Percentiles rank a stretch among this genome's conserved stretches.
Evolutionary conservation across 768 basidiomycete species (phyloP).

Genomic region (Tricholoma furcatifolium): DNA sequence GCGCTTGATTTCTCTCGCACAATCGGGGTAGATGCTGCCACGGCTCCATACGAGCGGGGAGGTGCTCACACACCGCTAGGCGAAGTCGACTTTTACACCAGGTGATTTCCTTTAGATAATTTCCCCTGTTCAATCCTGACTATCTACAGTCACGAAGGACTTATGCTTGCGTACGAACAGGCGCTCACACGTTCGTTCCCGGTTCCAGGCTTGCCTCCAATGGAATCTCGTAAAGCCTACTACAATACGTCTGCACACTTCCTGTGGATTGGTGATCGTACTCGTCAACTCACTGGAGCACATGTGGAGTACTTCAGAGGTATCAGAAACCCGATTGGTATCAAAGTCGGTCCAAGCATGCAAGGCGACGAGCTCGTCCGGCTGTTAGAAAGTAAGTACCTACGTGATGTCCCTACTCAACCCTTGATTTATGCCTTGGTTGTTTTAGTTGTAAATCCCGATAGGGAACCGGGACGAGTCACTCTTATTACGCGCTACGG

Average conservation of each 20-base stretch:
- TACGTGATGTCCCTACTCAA: background rate
- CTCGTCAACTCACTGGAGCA: constrained; percentile 86
- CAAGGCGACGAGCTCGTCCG: constrained; percentile 68
- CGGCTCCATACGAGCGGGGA: constrained; percentile 64
- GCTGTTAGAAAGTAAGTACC: constrained; percentile 67
- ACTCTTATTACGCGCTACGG: constrained; percentile 95
- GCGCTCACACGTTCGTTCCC: constrained; percentile 79
- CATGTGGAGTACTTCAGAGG: constrained; percentile 96
- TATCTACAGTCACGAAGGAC: constrained; percentile 76
- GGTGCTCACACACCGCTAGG: constrained; percentile 71
- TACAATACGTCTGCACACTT: constrained; percentile 96
- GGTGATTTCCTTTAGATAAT: constrained; percentile 38
- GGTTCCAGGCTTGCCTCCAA: constrained; percentile 21
- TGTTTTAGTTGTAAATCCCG: constrained; percentile 77
- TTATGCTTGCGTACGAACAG: constrained; percentile 91
- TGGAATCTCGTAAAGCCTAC: constrained; percentile 37
- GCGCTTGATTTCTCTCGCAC: constrained; percentile 92
- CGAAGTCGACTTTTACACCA: constrained; percentile 93
- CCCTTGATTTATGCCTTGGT: background rate
- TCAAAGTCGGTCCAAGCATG: constrained; percentile 96
- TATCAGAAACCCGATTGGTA: constrained; percentile 89
- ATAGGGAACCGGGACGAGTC: constrained; percentile 78
- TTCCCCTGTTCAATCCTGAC: background rate
- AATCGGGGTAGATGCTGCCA: constrained; percentile 62
- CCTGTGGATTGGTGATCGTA: constrained; percentile 97